Evolutionary conservation across 768 basidiomycete species (phyloP).

Genomic region (Auriscalpium orientale): DNA sequence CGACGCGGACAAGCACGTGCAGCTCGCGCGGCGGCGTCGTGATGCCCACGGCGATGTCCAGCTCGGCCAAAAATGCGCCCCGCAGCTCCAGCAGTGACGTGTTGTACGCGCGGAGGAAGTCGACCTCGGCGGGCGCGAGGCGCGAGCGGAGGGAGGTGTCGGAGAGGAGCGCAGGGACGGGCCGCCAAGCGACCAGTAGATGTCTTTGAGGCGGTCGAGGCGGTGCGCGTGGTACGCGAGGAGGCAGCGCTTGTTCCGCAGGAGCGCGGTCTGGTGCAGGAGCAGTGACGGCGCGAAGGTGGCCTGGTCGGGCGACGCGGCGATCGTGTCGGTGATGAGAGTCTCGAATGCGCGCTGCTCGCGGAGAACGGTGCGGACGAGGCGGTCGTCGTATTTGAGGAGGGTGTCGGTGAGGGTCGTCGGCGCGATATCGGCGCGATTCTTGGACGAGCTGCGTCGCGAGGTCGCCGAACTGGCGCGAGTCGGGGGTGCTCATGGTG

Average conservation of each 20-base stretch:
- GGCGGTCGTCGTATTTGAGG: constrained; percentile 85
- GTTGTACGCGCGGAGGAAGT: constrained; percentile 79
- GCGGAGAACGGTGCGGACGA: constrained; percentile 79
- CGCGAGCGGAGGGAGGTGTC: constrained; percentile 61
- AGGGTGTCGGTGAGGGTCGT: constrained; percentile 76
- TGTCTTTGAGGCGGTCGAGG: constrained; percentile 71
- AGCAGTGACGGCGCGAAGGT: constrained; percentile 48
- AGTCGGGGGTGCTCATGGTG: constrained; percentile 32
- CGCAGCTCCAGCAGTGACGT: constrained; percentile 78
- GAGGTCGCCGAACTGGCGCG: constrained; percentile 75
- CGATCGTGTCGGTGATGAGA: constrained; percentile 32
- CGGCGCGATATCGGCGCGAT: constrained; percentile 78
- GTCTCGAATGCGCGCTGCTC: constrained; percentile 88
- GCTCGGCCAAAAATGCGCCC: constrained; percentile 73
- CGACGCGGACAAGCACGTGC: constrained; percentile 80
- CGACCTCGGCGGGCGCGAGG: constrained; percentile 74
- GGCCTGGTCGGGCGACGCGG: constrained; percentile 26
- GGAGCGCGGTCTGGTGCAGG: constrained; percentile 82
- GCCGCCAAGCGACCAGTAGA: constrained; percentile 88
- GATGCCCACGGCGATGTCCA: constrained; percentile 83
- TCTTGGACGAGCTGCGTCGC: constrained; percentile 84
- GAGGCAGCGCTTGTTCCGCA: constrained; percentile 92
- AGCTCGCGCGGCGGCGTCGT: constrained; percentile 82
- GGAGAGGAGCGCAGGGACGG: constrained; percentile 76
- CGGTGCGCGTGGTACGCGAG: constrained; percentile 90